These are phyloP conservation scores for Alternaria novae-zelandiae DNA, from an alignment of 2,329 filamentous ascomycete species.

Conservation along the genomic window DNA sequence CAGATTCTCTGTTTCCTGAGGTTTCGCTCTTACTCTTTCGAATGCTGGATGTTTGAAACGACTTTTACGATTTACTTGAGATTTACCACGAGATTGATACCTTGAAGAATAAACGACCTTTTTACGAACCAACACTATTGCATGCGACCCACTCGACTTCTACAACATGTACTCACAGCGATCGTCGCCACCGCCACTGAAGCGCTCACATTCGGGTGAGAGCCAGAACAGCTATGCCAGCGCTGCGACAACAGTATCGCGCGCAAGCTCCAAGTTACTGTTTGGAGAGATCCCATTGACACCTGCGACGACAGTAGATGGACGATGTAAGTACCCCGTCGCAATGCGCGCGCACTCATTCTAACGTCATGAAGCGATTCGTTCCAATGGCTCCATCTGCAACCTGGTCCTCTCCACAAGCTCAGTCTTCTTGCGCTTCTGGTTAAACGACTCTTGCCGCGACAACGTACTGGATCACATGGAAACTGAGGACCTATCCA, in stretches of 20 bases:
- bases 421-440: slow-evolving; percentile 58
- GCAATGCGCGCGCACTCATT: slow-evolving; percentile 7
- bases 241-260: slow-evolving; percentile 43
- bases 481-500: slow-evolving; percentile 51
- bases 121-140: slow-evolving; percentile 1
- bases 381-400: slow-evolving; percentile 56
- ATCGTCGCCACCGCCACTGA: slow-evolving; percentile 45
- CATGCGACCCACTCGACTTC: slow-evolving; percentile 25
- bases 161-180: slow-evolving; percentile 42
- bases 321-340: slow-evolving; percentile 42
- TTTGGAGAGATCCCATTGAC: slow-evolving; percentile 59
- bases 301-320: slow-evolving; percentile 46
- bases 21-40: slow-evolving; percentile 22
- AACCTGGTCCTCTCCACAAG: slow-evolving; percentile 57
- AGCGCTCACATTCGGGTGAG: slow-evolving; percentile 46
- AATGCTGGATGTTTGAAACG: slow-evolving; percentile 28
- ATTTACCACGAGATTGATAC: slow-evolving; percentile 19
- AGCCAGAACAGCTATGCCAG: slow-evolving; percentile 47
- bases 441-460: slow-evolving; percentile 56
- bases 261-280: slow-evolving; percentile 50
- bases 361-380: slow-evolving; percentile 47
- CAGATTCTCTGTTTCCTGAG: slow-evolving; percentile 30
- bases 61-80: slow-evolving; percentile 22
- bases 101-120: slow-evolving; percentile 5
- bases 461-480: slow-evolving; percentile 53